Base-by-base conservation (phyloP, 768 basidiomycete genomes). In the Lactarius hatsudake region DNA sequence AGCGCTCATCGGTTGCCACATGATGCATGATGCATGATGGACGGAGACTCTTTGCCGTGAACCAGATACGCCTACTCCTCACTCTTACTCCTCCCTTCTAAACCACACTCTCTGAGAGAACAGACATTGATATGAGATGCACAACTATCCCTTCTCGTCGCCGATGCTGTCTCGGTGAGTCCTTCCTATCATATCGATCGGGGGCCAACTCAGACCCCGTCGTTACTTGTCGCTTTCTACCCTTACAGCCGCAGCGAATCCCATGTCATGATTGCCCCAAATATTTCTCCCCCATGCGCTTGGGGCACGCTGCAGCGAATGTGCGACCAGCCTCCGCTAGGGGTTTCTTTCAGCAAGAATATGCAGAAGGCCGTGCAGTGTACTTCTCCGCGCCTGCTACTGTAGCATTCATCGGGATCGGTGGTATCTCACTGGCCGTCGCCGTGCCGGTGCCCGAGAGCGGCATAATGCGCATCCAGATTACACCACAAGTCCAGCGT, bases 111-210 rank as follows among this genome's bases (percentile, higher is more conserved):
- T 30, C 28, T 1, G 28, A 30, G 26, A 30, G 28, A n/a, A 30
- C 28, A 30, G 28, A 30, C 28, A 30, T 30, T 30, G 28, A 30
- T 30, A 30, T 30, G 28, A 30, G 28, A 30, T 30, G 28, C 28
- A 30, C 28, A 30, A 30, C 28, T 30, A 30, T 36, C 34, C 7
- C 18, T 63, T 15, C 28, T 62, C 36, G 15, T 70, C 12, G 67
- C 43, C 17, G 61, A 61, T 57, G 54, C 61, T 36, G 64, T 53
- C 38, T 70, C 42, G 67, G 69, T 70, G 34, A 51, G 67, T 53
- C 17, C 17, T 17, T 10, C 45, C n/a, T 28, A 42, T 60, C 54
- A 63, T 20, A 28, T 54, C 18, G 28, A 51, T 60, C 38, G 61
- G 38, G 20, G 40, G 9, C 32, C 42, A 17, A 32, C 8, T 28